These are phyloP conservation scores for Tricholomella constricta DNA, from an alignment of 768 basidiomycete genomes.

Conservation along the genomic window DNA sequence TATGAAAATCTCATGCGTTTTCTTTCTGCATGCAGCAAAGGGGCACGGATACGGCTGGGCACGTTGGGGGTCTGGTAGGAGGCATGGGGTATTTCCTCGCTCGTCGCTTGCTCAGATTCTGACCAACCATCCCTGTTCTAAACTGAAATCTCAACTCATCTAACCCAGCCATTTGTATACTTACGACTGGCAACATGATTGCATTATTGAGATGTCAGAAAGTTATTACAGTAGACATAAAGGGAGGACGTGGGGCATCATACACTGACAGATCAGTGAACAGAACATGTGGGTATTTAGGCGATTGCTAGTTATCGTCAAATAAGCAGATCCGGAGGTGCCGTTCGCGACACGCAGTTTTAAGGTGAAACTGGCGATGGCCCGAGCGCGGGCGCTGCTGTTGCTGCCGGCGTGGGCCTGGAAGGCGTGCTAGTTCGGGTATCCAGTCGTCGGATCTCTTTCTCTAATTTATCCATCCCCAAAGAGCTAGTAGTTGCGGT, in stretches of 20 bases:
- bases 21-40: constrained; percentile 43
- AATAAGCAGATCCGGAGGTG: background rate
- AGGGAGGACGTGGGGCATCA: background rate
- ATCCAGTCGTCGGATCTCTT: constrained; percentile 80
- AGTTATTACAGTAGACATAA: background rate
- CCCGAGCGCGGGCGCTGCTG: background rate
- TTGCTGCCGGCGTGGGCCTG: constrained; percentile 21
- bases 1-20: too few relatives aligned
- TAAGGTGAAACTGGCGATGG: background rate
- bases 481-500: constrained; percentile 35
- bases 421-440: constrained; percentile 77
- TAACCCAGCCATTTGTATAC: background rate
- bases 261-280: background rate
- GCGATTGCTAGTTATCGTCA: background rate
- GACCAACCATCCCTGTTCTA: too few relatives aligned
- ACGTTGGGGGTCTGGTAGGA: constrained; percentile 66
- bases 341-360: background rate
- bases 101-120: constrained; percentile 38
- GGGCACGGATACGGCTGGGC: constrained; percentile 61
- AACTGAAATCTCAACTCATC: background rate
- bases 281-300: constrained; percentile 2
- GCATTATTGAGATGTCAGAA: constrained; percentile 1
- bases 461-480: constrained; percentile 71
- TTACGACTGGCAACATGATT: background rate
- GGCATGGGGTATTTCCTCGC: constrained; percentile 58